A percentile compares a stretch with the other conserved stretches of the same genome.
phyloP scores from a whole-genome alignment of 176 grass and related monocot genomes.

The Eleusine indica region DNA sequence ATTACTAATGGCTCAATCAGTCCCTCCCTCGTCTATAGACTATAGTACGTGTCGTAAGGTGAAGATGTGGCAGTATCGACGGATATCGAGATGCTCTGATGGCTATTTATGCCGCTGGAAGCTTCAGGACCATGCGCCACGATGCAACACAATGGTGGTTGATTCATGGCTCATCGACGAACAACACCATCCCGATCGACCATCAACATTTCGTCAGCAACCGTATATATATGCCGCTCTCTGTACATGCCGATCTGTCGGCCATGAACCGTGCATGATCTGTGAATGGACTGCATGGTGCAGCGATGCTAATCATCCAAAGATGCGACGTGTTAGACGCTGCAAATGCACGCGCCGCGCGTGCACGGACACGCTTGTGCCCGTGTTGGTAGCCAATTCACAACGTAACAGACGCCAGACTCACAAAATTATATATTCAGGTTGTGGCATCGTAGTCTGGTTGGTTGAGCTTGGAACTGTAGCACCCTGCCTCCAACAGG shows the following conservation, averaged over 20 bases:
- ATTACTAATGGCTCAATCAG: background rate
- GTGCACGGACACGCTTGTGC: background rate
- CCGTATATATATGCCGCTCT: too few species aligned
- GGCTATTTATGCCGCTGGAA: slow-evolving; percentile 30
- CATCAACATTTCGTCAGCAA: background rate
- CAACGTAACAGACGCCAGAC: too few species aligned
- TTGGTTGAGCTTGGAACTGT: too few species aligned
- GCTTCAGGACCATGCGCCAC: background rate
- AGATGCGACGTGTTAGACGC: too few species aligned
- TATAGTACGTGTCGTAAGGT: background rate
- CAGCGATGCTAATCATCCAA: too few species aligned
- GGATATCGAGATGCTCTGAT: background rate
- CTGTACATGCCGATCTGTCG: too few species aligned
- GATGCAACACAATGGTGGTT: background rate
- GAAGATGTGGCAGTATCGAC: background rate
- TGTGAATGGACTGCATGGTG: background rate
- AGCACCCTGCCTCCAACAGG: too few species aligned
- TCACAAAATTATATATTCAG: too few species aligned
- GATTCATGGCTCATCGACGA: too few species aligned
- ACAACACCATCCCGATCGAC: too few species aligned
- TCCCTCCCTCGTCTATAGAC: background rate
- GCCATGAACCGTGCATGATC: background rate
- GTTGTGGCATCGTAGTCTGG: too few species aligned
- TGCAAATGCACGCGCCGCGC: background rate
- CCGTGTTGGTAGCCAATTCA: background rate